Conservation (phyloP, 2,329 filamentous ascomycete genomes). For the Aureobasidium namibiae region DNA sequence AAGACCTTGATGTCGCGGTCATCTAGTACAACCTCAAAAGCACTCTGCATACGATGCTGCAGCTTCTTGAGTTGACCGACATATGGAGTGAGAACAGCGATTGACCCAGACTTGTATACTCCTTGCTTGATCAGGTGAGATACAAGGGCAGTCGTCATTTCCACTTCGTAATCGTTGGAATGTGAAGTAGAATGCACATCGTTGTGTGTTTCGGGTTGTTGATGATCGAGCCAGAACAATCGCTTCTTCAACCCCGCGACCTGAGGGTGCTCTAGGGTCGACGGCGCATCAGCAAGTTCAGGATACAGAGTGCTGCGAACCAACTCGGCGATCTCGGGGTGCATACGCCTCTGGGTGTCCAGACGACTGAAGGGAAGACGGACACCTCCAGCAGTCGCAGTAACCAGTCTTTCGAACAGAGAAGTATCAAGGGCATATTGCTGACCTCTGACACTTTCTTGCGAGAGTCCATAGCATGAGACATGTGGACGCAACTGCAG, state of each 20-base stretch:
- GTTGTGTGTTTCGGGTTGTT: conserved; percentile 35
- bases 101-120: conserved; percentile 49
- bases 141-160: conserved; percentile 56
- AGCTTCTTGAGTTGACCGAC: conserved; percentile 49
- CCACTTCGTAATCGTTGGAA: conserved; percentile 52
- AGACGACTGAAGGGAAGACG: conserved; percentile 36
- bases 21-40: conserved; percentile 55
- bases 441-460: conserved; percentile 40
- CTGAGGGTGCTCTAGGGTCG: conserved; percentile 36
- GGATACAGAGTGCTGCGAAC: conserved; percentile 53
- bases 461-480: conserved; percentile 41
- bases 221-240: conserved; percentile 57
- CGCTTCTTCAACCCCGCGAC: conserved; percentile 47
- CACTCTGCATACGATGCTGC: conserved; percentile 34
- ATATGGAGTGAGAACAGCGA: conserved; percentile 64
- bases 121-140: conserved; percentile 60
- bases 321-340: conserved; percentile 51
- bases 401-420: conserved; percentile 52
- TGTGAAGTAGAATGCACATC: conserved; percentile 35
- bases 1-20: conserved; percentile 52
- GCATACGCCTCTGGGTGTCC: conserved; percentile 57
- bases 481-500: conserved; percentile 52
- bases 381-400: conserved; percentile 12
- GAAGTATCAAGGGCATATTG: conserved; percentile 51
- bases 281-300: conserved; percentile 40